These are phyloP conservation scores for Solanum chiquidenum DNA, from an alignment of 257 asterid species.

Conservation along the genomic window DNA sequence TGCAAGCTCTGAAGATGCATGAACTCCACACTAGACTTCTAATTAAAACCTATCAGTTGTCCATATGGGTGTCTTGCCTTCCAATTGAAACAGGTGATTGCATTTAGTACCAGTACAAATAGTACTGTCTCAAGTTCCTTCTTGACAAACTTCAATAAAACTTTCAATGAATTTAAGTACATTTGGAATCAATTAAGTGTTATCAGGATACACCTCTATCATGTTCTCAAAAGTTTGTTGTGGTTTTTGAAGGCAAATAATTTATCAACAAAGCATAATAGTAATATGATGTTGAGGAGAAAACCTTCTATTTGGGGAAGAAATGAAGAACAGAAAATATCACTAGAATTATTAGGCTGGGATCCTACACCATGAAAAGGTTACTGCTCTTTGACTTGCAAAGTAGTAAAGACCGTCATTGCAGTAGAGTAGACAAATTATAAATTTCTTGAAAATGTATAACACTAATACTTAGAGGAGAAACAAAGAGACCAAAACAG, in stretches of 20 bases:
- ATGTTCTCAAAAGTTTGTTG: neutral
- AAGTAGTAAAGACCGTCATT: neutral
- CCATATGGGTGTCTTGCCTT: neutral
- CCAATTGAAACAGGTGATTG: neutral
- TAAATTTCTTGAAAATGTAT: neutral
- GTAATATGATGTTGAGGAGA: neutral
- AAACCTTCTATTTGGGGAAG: neutral
- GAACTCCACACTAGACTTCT: neutral
- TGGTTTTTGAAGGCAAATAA: neutral
- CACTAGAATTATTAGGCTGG: neutral
- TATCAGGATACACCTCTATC: neutral
- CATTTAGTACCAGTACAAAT: neutral
- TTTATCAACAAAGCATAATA: neutral
- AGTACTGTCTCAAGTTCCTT: neutral
- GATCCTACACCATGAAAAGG: neutral
- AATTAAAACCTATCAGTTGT: neutral
- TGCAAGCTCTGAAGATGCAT: neutral
- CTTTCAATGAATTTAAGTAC: neutral
- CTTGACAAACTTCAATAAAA: neutral
- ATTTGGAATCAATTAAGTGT: neutral
- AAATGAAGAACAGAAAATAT: neutral
- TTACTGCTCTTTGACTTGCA: neutral
- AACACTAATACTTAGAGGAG: neutral
- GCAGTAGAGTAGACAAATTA: neutral
- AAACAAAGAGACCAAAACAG: neutral